Base-by-base conservation (phyloP, 2,329 filamentous ascomycete genomes). In the Aspergillus flavus region DNA sequence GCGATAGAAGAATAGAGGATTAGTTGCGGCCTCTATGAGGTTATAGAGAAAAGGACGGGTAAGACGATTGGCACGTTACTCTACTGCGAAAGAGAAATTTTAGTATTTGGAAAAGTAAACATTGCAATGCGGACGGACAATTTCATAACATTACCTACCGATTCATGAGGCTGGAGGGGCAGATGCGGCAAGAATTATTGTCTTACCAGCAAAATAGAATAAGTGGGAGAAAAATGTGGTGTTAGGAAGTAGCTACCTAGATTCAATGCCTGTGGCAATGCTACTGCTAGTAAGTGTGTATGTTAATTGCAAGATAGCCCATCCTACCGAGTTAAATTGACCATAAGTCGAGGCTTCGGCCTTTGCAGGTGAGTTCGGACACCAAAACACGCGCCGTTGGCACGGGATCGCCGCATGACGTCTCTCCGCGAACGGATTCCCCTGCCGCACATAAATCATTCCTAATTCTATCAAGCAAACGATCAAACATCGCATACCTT, bases 401-500 rank as follows among this genome's bases (percentile, higher is more conserved):
- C 60, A 56, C 56, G 59, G 63, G 59, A 57, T 63, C 60, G 63
- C 60, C 64, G 68, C 68, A 73, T 75, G 73, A 76, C 73, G 74
- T 74, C 64, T 71, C 69, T 66, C 68, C 63, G 61, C 59, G 57
- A 53, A 61, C 34, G 56, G 48, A 39, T 39, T 41, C 58, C 52
- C 34, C 58, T 64, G 61, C 57, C 63, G 56, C 59, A 69, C 64
- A 63, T 23, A 23, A 23, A 23, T 65, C 66, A 54, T 53, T 58
- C 62, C 62, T 41, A 28, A 39, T 36, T 58, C 53, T n/a, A 57
- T 43, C 48, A 43, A 39, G 26, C 19, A 48, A 39, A 64, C 59
- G 58, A 41, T 58, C 16, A 60, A 41, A 56, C 61, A n/a, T 32
- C 34, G 28, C n/a, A 10, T 50, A 32, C 26, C 26, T 43, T 46